A percentile compares a stretch with the other conserved stretches of the same genome.
Evolutionary conservation across 2,329 filamentous ascomycete species (phyloP).

Genomic region (Talaromyces sp.): DNA sequence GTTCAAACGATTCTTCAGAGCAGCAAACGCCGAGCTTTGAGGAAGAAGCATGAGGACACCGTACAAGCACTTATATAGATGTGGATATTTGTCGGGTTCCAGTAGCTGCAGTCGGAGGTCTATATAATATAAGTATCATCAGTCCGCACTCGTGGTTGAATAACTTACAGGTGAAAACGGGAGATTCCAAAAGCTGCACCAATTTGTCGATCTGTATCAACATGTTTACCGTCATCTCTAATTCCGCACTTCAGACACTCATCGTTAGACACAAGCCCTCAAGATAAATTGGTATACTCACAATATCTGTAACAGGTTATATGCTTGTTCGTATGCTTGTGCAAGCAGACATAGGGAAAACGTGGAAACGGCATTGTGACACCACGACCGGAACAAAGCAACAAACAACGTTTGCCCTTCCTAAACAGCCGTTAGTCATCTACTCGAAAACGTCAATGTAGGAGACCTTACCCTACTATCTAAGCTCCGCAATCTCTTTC

Average conservation of each 20-base stretch:
- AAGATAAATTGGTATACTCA: conserved; percentile 44
- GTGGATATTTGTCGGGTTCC: conserved; percentile 90
- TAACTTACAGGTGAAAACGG: conserved; percentile 89
- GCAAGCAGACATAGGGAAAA: conserved; percentile 94
- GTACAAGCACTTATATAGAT: conserved; percentile 96
- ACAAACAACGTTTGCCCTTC: conserved; percentile 97
- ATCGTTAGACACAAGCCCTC: conserved; percentile 26
- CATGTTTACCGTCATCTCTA: conserved; percentile 99
- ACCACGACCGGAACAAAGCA: conserved; percentile 92
- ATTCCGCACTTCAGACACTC: conserved; percentile 65
- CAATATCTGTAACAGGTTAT: conserved; percentile 94
- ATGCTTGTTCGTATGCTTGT: conserved; percentile 97
- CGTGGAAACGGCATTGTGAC: conserved; percentile 95
- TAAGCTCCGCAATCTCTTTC: conserved; percentile 83
- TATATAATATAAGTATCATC: conserved; percentile 37
- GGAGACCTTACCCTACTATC: conserved; percentile 68
- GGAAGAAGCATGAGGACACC: conserved; percentile 97
- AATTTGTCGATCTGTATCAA: conserved; percentile 98
- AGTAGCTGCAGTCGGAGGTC: conserved; percentile 91
- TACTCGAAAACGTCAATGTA: not conserved
- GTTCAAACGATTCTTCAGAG: conserved; percentile 92
- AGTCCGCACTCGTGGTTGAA: conserved; percentile 12
- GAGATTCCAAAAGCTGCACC: conserved; percentile 92
- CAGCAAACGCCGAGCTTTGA: conserved; percentile 94
- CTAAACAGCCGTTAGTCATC: conserved; percentile 41